These are phyloP conservation scores for Chlorella sp. DNA, from an alignment of 139 green algal genomes.

Conservation along the genomic window DNA sequence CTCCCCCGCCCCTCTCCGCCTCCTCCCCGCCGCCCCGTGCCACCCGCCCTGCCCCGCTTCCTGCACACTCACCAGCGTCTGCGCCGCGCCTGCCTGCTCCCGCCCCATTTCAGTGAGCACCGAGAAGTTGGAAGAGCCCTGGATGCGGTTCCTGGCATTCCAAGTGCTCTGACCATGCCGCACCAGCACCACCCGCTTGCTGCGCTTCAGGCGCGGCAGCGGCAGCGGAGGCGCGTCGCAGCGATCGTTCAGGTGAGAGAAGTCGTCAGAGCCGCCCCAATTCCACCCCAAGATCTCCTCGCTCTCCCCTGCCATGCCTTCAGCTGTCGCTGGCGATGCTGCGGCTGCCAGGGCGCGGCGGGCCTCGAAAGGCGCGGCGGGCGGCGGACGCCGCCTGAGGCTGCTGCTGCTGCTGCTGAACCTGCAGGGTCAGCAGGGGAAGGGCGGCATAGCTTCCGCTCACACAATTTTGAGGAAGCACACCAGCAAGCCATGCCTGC, in stretches of 20 bases:
- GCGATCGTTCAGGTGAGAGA: slow-evolving; percentile 68
- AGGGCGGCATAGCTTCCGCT: neutral
- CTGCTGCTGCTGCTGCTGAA: neutral
- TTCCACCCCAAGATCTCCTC: slow-evolving; percentile 31
- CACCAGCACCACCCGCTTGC: slow-evolving; percentile 82
- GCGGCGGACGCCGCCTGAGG: neutral
- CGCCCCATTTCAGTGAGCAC: slow-evolving; percentile 88
- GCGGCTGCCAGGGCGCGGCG: neutral
- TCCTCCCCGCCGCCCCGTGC: too few species aligned
- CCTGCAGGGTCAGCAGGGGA: neutral
- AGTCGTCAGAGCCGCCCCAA: slow-evolving; percentile 68
- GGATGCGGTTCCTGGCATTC: slow-evolving; percentile 90
- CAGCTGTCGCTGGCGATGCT: neutral
- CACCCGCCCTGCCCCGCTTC: neutral
- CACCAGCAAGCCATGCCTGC: neutral
- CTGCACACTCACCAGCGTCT: slow-evolving; percentile 61
- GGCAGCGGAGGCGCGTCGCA: slow-evolving; percentile 68
- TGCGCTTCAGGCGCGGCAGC: slow-evolving; percentile 54
- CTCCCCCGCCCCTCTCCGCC: too few species aligned
- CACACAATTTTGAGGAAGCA: neutral
- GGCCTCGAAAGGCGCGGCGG: neutral
- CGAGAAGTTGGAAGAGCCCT: slow-evolving; percentile 90
- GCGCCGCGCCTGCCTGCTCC: slow-evolving; percentile 79
- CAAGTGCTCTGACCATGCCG: slow-evolving; percentile 96
- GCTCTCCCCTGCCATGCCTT: neutral